These are phyloP conservation scores for Starmerella stigmatis DNA, from an alignment of 805 yeast genomes.

Conservation along the genomic window DNA sequence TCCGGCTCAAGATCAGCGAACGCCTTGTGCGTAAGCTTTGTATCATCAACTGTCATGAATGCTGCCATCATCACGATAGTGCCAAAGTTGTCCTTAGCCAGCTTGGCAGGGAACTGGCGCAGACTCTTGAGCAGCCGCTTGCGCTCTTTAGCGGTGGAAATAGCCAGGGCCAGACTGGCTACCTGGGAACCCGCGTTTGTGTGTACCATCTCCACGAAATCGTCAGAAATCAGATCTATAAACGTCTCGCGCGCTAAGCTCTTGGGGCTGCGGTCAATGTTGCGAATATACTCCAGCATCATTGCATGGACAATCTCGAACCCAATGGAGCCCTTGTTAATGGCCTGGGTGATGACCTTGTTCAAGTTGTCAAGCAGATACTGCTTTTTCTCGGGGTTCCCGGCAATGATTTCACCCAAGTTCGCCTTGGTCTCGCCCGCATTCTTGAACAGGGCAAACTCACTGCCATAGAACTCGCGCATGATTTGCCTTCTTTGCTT, in stretches of 20 bases:
- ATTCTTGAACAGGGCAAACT: constrained; percentile 81
- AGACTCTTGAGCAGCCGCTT: constrained; percentile 62
- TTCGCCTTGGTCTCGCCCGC: constrained; percentile 51
- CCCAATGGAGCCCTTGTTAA: constrained; percentile 91
- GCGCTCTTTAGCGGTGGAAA: constrained; percentile 86
- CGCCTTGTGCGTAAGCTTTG: constrained; percentile 67
- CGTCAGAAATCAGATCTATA: constrained; percentile 73
- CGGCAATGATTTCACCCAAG: constrained; percentile 55
- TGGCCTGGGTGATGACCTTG: constrained; percentile 80
- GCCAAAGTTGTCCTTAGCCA: constrained; percentile 80
- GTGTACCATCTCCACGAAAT: constrained; percentile 88
- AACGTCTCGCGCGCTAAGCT: constrained; percentile 57
- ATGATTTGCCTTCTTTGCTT: constrained; percentile 85
- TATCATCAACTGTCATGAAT: constrained; percentile 85
- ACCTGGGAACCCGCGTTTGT: constrained; percentile 92
- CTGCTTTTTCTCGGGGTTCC: constrained; percentile 66
- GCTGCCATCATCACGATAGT: constrained; percentile 66
- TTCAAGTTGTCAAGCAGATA: constrained; percentile 63
- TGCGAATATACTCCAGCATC: constrained; percentile 75
- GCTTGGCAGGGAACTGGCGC: constrained; percentile 62
- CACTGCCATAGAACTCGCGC: constrained; percentile 94
- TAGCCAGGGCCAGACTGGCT: constrained; percentile 68
- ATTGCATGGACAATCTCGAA: constrained; percentile 94
- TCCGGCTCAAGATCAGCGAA: constrained; percentile 42
- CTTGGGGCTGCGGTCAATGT: constrained; percentile 45